These are phyloP conservation scores for Scheffersomyces parashehatae DNA, from an alignment of 1,139 yeast genomes.

Conservation along the genomic window DNA sequence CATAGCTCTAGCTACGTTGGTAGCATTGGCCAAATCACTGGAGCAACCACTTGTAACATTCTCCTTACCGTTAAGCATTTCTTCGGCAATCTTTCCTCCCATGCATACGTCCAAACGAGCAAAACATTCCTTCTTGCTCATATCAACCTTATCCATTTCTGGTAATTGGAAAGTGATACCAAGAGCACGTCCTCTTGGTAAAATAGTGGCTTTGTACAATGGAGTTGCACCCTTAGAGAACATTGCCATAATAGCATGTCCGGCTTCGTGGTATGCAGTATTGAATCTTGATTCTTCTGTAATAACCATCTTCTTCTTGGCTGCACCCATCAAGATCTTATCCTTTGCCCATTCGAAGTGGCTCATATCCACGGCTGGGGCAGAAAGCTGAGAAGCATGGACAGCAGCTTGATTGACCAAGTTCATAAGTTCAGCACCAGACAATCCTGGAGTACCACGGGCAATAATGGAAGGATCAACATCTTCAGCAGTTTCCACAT, in stretches of 20 bases:
- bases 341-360: slow-evolving; percentile 99
- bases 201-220: slow-evolving; percentile 91
- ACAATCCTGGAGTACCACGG: slow-evolving; percentile 94
- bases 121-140: slow-evolving; percentile 83
- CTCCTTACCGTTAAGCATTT: slow-evolving; percentile 83
- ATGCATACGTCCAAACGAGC: slow-evolving; percentile 95
- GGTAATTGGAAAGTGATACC: slow-evolving; percentile 98
- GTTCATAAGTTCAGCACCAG: slow-evolving; percentile 96
- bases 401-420: slow-evolving; percentile 98
- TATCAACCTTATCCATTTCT: slow-evolving; percentile 96
- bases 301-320: slow-evolving; percentile 94
- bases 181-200: slow-evolving; percentile 94
- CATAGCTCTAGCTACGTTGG: slow-evolving; percentile 94
- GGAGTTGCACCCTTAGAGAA: slow-evolving; percentile 96
- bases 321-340: slow-evolving; percentile 96
- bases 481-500: slow-evolving; percentile 79
- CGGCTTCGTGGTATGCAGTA: slow-evolving; percentile 98
- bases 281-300: slow-evolving; percentile 92
- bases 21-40: slow-evolving; percentile 86
- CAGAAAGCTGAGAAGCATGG: slow-evolving; percentile 90
- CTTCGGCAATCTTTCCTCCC: slow-evolving; percentile 99
- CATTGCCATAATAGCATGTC: slow-evolving; percentile 97
- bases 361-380: slow-evolving; percentile 83
- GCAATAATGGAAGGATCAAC: slow-evolving; percentile 91
- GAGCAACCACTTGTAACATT: slow-evolving; percentile 95